Evolutionary conservation across 164 flowering plant genomes (phyloP).

Genomic region (Macadamia tetraphylla): DNA sequence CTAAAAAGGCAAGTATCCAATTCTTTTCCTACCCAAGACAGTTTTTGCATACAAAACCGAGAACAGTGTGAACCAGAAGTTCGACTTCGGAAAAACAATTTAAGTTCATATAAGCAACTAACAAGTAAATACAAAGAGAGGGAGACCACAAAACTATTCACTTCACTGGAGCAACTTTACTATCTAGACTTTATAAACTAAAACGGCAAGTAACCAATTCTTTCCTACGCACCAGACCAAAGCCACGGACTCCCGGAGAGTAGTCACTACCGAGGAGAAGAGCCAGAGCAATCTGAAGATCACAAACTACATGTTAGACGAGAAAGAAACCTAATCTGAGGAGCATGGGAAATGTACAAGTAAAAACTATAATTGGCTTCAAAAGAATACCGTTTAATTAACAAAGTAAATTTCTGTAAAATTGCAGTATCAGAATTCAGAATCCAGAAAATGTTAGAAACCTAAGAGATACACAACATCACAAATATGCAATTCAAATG

Average conservation of each 20-base stretch:
- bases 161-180: background rate
- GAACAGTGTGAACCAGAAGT: background rate
- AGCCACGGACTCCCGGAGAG: conserved; percentile 67
- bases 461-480: too few relatives aligned
- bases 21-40: background rate
- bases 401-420: background rate
- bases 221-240: conserved; percentile 62
- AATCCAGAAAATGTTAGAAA: too few relatives aligned
- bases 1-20: background rate
- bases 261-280: conserved; percentile 93
- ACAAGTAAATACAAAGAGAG: background rate
- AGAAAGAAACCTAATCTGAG: background rate
- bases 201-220: background rate
- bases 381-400: background rate
- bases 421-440: too few relatives aligned
- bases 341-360: conserved; percentile 2
- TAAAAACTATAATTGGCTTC: background rate
- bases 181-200: background rate
- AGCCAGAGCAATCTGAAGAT: conserved; percentile 72
- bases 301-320: conserved; percentile 1
- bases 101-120: too few relatives aligned
- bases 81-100: background rate
- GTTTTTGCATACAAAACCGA: background rate
- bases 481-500: background rate
- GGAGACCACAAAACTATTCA: background rate